Base-by-base conservation (phyloP, 345 rosid genomes). In the Toxicodendron radicans region DNA sequence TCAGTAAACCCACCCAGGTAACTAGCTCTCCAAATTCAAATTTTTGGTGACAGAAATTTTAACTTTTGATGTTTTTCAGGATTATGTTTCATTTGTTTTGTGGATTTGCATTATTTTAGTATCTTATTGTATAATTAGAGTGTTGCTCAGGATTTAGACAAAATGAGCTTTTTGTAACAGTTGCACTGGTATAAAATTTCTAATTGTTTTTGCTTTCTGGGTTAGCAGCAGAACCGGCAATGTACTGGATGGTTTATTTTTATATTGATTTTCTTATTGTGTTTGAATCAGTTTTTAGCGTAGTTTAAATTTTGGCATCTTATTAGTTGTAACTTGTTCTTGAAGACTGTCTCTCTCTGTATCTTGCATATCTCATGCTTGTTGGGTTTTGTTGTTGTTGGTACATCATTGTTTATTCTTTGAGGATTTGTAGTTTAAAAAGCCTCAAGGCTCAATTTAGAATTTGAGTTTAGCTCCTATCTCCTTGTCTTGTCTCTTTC, bases 81-180 rank as follows among this genome's bases (percentile, higher is more conserved):
- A 74, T 49, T 64, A 10, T 71, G 45, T 68, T 70, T 56, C 51
- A 64, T 45, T 70, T n/a, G 13, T 11, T 53, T 41, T 17, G 13
- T 14, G 24, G 43, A 57, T 82, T 79, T 73, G 49, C 79, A 67
- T 65, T 27, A 60, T 41, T 72, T 30, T 27, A 59, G 32, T 54
- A 45, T 58, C 65, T 58, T 58, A 16, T n/a, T 71, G 12, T 45
- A 51, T 24, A 58, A 60, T 67, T 33, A 30, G 74, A 73, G 87
- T 81, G 64, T 79, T 46, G 72, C 51, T 73, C 72, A 85, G 81
- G 88, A 85, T 79, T 83, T 79, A 58, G 87, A 80, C 82, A 81
- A 71, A 81, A 64, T 69, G 54, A 73, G 79, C 70, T 69, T 73
- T 62, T 57, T 48, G 75, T 62, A 56, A 67, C 11, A 18, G 46